Conservation (phyloP, 768 basidiomycete species). For the Dendrothele bispora region DNA sequence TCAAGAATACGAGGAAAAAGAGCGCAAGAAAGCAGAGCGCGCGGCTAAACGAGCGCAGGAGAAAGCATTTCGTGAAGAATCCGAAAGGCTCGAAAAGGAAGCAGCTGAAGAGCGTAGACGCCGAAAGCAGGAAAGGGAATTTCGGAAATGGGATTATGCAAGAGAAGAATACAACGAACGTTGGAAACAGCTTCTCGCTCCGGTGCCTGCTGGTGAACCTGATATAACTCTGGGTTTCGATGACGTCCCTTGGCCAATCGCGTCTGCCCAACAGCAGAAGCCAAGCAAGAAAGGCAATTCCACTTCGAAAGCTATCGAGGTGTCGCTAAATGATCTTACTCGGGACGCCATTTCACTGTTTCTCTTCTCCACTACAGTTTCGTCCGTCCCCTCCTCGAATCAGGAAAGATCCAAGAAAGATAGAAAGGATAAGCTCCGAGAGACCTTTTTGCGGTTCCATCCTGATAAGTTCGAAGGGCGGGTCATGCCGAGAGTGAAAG, state of each 20-base stretch:
- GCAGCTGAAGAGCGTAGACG: conserved; percentile 53
- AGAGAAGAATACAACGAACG: conserved; percentile 53
- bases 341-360: conserved; percentile 57
- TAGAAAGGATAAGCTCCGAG: conserved; percentile 61
- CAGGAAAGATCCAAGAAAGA: conserved; percentile 47
- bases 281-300: conserved; percentile 13
- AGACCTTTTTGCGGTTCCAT: conserved; percentile 72
- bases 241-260: conserved; percentile 78
- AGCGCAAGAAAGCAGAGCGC: conserved; percentile 51
- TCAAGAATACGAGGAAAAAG: conserved; percentile 62
- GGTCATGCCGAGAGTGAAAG: conserved; percentile 51
- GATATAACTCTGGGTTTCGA: conserved; percentile 38
- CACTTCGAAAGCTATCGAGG: conserved; percentile 1
- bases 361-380: conserved; percentile 36
- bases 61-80: conserved; percentile 55
- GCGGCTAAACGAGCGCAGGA: conserved; percentile 55
- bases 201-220: conserved; percentile 17
- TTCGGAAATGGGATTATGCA: conserved; percentile 41
- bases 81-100: conserved; percentile 45
- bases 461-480: conserved; percentile 84
- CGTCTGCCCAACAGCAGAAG: conserved; percentile 30
- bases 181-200: conserved; percentile 53
- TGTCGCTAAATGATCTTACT: conserved; percentile 52
- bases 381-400: not conserved
- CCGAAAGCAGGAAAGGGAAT: conserved; percentile 49